Evolutionary conservation across 257 asterid genomes (phyloP).

Genomic region (Coffea canephora): DNA sequence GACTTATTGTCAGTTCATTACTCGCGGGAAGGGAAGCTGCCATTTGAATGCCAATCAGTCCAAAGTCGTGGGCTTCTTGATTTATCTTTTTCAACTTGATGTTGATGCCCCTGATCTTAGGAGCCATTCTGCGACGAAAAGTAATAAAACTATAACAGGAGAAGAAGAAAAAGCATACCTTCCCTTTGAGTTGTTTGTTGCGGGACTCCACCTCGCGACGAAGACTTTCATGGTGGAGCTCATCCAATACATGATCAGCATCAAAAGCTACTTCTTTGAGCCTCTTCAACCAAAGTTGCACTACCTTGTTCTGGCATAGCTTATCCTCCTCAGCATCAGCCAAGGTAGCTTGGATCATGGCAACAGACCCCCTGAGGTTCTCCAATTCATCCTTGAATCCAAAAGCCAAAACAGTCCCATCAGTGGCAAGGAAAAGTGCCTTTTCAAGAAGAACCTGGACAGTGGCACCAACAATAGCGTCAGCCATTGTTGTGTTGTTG

Average conservation of each 20-base stretch:
- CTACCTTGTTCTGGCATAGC: background rate
- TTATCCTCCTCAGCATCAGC: background rate
- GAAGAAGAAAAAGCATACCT: background rate
- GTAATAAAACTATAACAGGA: too few species aligned
- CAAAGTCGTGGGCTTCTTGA: background rate
- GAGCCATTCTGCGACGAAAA: background rate
- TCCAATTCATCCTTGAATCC: background rate
- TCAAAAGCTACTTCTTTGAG: background rate
- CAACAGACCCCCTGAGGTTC: background rate
- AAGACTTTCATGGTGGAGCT: background rate
- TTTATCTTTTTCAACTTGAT: conserved; percentile 1
- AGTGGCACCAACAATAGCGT: background rate
- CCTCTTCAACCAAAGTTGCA: background rate
- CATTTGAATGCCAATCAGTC: background rate
- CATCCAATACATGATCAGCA: background rate
- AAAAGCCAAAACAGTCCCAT: background rate
- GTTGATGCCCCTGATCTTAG: conserved; percentile 15
- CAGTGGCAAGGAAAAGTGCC: background rate
- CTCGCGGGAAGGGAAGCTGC: background rate
- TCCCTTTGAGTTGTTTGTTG: background rate
- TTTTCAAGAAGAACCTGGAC: background rate
- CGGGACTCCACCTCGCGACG: background rate
- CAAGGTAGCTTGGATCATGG: background rate
- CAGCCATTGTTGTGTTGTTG: background rate
- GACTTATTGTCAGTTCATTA: background rate